Evolutionary conservation across 495 filamentous ascomycete species (phyloP).

Genomic region (Aspergillus nanangensis): DNA sequence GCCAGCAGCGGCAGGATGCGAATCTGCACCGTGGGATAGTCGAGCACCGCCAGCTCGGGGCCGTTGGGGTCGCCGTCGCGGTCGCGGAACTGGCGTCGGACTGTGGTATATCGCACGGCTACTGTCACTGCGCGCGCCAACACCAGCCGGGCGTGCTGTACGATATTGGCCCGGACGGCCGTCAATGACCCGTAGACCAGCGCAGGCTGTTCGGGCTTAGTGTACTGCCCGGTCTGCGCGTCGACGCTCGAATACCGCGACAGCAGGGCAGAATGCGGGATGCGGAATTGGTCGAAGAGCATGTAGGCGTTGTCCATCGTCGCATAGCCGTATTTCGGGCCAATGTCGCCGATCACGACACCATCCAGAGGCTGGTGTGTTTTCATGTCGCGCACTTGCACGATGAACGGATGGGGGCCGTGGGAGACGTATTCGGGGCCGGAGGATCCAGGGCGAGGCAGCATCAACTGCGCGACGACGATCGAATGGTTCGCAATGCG

Average conservation of each 20-base stretch:
- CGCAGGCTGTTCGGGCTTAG: conserved; percentile 34
- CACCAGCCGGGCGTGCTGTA: conserved; percentile 42
- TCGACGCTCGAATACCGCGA: conserved; percentile 39
- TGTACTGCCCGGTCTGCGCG: conserved; percentile 34
- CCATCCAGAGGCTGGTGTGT: conserved; percentile 38
- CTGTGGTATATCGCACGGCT: conserved; percentile 38
- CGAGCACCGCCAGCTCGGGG: conserved; percentile 40
- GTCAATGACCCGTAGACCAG: conserved; percentile 45
- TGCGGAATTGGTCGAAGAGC: conserved; percentile 31
- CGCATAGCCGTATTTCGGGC: conserved; percentile 43
- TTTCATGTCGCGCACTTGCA: conserved; percentile 42
- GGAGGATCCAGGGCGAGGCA: conserved; percentile 22
- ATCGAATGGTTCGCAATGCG: conserved; percentile 30
- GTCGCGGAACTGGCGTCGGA: conserved; percentile 42
- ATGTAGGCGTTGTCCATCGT: conserved; percentile 49
- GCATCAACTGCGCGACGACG: conserved; percentile 34
- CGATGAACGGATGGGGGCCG: conserved; percentile 46
- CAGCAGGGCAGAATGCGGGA: conserved; percentile 44
- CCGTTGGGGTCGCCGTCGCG: conserved; percentile 27
- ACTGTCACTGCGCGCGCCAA: conserved; percentile 45
- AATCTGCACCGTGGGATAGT: conserved; percentile 47
- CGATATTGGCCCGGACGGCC: conserved; percentile 39
- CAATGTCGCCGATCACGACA: conserved; percentile 46
- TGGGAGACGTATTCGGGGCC: conserved; percentile 23
- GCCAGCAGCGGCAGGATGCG: conserved; percentile 44